phyloP scores from a whole-genome alignment of 2,329 filamentous ascomycete species.

The Trichothecium sympodiale region DNA sequence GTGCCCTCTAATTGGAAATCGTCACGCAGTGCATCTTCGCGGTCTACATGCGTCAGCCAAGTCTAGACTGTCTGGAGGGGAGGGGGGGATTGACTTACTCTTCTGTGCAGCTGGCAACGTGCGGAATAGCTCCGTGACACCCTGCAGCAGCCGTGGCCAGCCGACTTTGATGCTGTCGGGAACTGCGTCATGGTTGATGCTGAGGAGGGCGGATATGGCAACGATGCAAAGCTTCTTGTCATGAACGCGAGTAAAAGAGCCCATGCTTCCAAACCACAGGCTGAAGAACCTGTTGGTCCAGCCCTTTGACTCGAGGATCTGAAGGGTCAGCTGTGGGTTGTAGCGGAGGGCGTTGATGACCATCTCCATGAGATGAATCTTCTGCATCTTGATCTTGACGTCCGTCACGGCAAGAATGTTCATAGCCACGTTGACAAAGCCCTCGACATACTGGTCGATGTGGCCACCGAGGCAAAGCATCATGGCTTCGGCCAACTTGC shows the following conservation, averaged over 20 bases:
- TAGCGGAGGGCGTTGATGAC: slow-evolving; percentile 98
- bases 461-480: slow-evolving; percentile 89
- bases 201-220: slow-evolving; percentile 78
- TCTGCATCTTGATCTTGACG: slow-evolving; percentile 82
- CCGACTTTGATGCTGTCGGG: slow-evolving; percentile 88
- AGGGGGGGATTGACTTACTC: slow-evolving; percentile 40
- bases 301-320: slow-evolving; percentile 77
- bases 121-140: slow-evolving; percentile 84
- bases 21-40: slow-evolving; percentile 84
- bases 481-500: slow-evolving; percentile 92
- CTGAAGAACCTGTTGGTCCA: slow-evolving; percentile 99
- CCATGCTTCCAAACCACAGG: slow-evolving; percentile 94
- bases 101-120: slow-evolving; percentile 80
- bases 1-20: slow-evolving; percentile 63
- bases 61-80: background rate
- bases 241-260: slow-evolving; percentile 84
- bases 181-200: slow-evolving; percentile 68
- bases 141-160: slow-evolving; percentile 83
- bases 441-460: slow-evolving; percentile 78
- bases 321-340: slow-evolving; percentile 75
- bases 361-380: slow-evolving; percentile 97
- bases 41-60: slow-evolving; percentile 40
- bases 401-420: slow-evolving; percentile 63
- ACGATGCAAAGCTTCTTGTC: slow-evolving; percentile 98
- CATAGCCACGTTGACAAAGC: slow-evolving; percentile 88